Evolutionary conservation across 805 yeast species (phyloP), one percentile per base, ranked within the genome.

Genomic region (Candida oleophila): DNA sequence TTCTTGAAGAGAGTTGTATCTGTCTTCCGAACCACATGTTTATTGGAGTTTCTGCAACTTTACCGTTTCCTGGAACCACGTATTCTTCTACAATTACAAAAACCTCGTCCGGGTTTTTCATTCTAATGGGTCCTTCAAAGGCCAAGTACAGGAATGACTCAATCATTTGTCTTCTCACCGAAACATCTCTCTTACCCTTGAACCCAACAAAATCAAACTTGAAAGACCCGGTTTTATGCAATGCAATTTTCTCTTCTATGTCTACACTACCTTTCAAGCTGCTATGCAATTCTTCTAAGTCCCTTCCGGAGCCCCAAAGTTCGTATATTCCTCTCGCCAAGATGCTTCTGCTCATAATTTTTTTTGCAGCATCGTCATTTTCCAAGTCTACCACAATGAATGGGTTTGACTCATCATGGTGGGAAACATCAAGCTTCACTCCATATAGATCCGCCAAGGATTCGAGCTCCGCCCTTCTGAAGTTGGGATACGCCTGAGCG

Each of bases 161-260:
- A 45, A 91, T 87, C 41, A 85, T 71, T 42, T 71, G 68, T 15
- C 86, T 65, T 55, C 63, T 86, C 80, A 55, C 78, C 68, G 35
- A 68, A 52, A 54, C 75, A 64, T 33, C 74, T 49, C 85, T 79
- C 41, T 71, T 68, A 1, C 96, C 96, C 64, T 81, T 85, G 62
- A 78, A 91, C 12, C 87, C 80, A n/a, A 82, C 75, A 54, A 89
- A 77, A 49, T 89, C 96, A 62, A 94, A 90, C 65, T 86, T 89
- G 74, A 91, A 94, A 0, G 87, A 68, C 35, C 67, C 59, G 2
- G 71, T 51, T 40, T 71, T 69, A 60, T 76, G 81, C 42, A 47
- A 39, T 28, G 50, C 76, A 37, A 65, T 67, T 49, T 57, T 71
- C 49, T 50, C 61, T 28, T 55, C 55, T 22, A 61, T 77, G 49